phyloP scores from a whole-genome alignment of 129 eudicot species.

The Scalesia atractyloides region DNA sequence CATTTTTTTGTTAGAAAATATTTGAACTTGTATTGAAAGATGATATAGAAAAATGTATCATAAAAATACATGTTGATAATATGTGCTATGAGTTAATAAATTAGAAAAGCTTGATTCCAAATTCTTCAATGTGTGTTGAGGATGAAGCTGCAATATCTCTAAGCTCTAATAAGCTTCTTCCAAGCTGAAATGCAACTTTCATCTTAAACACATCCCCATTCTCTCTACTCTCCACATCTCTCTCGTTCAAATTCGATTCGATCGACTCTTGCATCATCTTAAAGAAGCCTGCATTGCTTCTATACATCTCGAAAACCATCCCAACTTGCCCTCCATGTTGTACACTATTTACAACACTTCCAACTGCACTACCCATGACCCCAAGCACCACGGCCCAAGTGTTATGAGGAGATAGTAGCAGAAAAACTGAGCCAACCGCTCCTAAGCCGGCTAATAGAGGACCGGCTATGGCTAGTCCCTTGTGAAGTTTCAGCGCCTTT shows the following conservation, averaged over 20 bases:
- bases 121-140: slow-evolving; percentile 41
- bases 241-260: slow-evolving; percentile 46
- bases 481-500: slow-evolving; percentile 56
- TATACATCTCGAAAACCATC: slow-evolving; percentile 72
- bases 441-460: slow-evolving; percentile 58
- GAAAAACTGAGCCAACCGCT: slow-evolving; percentile 48
- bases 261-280: slow-evolving; percentile 49
- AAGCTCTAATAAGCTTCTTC: slow-evolving; percentile 60
- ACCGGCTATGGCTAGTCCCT: slow-evolving; percentile 49
- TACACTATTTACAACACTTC: slow-evolving; percentile 46
- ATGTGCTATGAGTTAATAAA: too few relatives aligned
- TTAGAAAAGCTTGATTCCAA: slow-evolving; percentile 67
- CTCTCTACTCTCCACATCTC: slow-evolving; percentile 45
- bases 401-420: slow-evolving; percentile 26
- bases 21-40: too few relatives aligned
- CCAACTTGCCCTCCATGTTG: slow-evolving; percentile 83
- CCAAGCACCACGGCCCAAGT: slow-evolving; percentile 57
- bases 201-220: slow-evolving; percentile 60
- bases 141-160: slow-evolving; percentile 50
- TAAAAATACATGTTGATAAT: too few relatives aligned
- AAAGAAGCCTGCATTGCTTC: slow-evolving; percentile 73
- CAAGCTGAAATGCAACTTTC: slow-evolving; percentile 66
- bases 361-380: slow-evolving; percentile 56
- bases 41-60: too few relatives aligned
- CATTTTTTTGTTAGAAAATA: too few relatives aligned